A percentile compares a stretch with the other conserved stretches of the same genome.
Conservation (phyloP, 371 early-diverging fungal genomes). For the Entomophthora muscae region DNA sequence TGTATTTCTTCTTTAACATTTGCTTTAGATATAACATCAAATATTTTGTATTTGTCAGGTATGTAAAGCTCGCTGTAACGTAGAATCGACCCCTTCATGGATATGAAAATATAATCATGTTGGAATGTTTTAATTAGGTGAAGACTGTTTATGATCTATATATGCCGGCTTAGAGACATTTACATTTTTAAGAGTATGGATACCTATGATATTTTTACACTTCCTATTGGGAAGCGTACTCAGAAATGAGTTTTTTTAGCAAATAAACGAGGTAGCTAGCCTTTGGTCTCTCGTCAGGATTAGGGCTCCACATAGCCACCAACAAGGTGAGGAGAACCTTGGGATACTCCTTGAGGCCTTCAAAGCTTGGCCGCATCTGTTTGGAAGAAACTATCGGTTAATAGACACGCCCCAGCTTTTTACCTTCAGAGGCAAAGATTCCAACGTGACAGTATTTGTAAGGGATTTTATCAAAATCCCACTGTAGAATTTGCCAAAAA, state of each 20-base stretch:
- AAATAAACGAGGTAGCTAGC: neutral
- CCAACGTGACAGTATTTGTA: neutral
- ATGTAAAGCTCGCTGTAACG: too few relatives aligned
- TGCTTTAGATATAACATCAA: too few relatives aligned
- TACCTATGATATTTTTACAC: too few relatives aligned
- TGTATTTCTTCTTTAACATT: too few relatives aligned
- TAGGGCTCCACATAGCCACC: neutral
- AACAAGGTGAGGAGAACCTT: neutral
- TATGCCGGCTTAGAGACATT: too few relatives aligned
- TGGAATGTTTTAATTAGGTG: too few relatives aligned
- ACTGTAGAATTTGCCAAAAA: constrained; percentile 5
- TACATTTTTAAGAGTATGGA: too few relatives aligned
- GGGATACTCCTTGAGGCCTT: neutral
- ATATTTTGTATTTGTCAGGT: too few relatives aligned
- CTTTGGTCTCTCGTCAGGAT: neutral
- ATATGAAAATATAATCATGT: too few relatives aligned
- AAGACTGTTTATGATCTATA: too few relatives aligned
- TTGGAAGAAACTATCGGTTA: neutral
- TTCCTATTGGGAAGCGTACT: too few relatives aligned
- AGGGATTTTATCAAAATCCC: neutral
- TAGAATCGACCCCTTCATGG: too few relatives aligned
- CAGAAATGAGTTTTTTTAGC: neutral
- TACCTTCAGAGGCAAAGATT: constrained; percentile 1
- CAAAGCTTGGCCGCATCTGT: neutral
- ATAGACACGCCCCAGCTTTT: neutral